phyloP scores from a whole-genome alignment of 495 filamentous ascomycete genomes.

The Aspergillus hancockii region DNA sequence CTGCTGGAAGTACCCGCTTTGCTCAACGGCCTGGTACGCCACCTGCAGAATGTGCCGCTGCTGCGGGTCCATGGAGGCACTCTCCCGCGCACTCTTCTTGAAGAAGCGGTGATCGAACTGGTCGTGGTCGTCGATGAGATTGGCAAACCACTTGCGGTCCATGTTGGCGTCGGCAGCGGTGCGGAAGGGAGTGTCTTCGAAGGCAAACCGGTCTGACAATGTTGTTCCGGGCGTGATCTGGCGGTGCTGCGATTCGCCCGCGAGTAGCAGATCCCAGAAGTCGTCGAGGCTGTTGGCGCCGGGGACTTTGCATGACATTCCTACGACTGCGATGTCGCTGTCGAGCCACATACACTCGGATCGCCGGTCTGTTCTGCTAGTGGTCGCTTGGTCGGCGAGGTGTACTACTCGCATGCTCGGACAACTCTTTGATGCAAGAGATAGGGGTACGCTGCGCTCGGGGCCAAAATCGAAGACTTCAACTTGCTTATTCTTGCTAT shows the following conservation, averaged over 20 bases:
- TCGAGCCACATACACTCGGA: too few relatives aligned
- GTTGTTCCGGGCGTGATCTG: conserved; percentile 33
- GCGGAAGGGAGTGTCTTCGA: conserved; percentile 32
- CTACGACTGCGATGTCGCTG: conserved; percentile 52
- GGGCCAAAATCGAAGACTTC: too few relatives aligned
- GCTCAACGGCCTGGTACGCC: conserved; percentile 49
- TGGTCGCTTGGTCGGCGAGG: conserved; percentile 15
- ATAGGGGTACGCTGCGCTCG: conserved; percentile 39
- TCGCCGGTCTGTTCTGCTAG: neutral
- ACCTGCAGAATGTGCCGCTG: conserved; percentile 48
- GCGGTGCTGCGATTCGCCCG: conserved; percentile 42
- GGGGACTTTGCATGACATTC: conserved; percentile 46
- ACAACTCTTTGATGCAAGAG: too few relatives aligned
- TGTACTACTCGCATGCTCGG: conserved; percentile 23
- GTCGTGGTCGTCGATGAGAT: conserved; percentile 44
- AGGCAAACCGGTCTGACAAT: conserved; percentile 27
- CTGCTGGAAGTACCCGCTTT: conserved; percentile 40
- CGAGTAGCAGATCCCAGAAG: conserved; percentile 40
- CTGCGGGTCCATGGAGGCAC: conserved; percentile 49
- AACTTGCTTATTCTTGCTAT: too few relatives aligned
- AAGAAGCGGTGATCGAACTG: conserved; percentile 56
- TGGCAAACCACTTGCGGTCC: conserved; percentile 44
- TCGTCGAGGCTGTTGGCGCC: conserved; percentile 47
- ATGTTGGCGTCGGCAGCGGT: conserved; percentile 19
- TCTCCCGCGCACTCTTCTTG: conserved; percentile 44